phyloP scores from a whole-genome alignment of 441 rosid genomes.

The Pelargonium citronellum region DNA sequence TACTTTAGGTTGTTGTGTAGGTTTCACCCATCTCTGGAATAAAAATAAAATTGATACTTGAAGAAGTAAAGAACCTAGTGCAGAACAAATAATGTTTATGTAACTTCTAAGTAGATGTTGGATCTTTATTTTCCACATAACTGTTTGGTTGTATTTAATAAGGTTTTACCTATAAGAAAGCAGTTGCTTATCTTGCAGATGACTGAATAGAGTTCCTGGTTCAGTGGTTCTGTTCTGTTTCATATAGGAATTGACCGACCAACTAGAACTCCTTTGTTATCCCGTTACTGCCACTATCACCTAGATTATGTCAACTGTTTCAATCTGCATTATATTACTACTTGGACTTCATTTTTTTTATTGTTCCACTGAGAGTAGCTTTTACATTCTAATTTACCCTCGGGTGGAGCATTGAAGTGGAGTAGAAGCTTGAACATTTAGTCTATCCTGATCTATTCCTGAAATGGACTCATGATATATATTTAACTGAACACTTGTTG shows the following conservation, averaged over 20 bases:
- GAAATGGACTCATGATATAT: constrained; percentile 4
- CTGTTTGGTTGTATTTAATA: not conserved
- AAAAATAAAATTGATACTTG: no score
- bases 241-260: constrained; percentile 25
- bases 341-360: constrained; percentile 20
- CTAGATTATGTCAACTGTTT: constrained; percentile 13
- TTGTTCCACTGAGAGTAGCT: constrained; percentile 1
- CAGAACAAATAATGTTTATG: no score
- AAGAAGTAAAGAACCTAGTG: no score
- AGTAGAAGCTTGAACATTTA: constrained; percentile 15
- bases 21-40: no score
- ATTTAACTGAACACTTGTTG: not conserved
- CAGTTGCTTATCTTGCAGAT: constrained; percentile 12
- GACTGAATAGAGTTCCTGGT: constrained; percentile 15
- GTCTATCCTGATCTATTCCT: not conserved
- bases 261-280: constrained; percentile 19
- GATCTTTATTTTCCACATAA: not conserved
- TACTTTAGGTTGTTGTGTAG: no score
- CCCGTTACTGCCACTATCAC: constrained; percentile 10
- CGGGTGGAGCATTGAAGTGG: not conserved
- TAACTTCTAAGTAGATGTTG: no score
- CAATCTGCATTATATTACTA: constrained; percentile 14
- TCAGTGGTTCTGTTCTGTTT: constrained; percentile 5
- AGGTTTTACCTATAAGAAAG: constrained; percentile 14
- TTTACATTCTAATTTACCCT: constrained; percentile 15